These are phyloP conservation scores for Penicillium nucicola DNA, from an alignment of 495 filamentous ascomycete genomes.

Conservation along the genomic window DNA sequence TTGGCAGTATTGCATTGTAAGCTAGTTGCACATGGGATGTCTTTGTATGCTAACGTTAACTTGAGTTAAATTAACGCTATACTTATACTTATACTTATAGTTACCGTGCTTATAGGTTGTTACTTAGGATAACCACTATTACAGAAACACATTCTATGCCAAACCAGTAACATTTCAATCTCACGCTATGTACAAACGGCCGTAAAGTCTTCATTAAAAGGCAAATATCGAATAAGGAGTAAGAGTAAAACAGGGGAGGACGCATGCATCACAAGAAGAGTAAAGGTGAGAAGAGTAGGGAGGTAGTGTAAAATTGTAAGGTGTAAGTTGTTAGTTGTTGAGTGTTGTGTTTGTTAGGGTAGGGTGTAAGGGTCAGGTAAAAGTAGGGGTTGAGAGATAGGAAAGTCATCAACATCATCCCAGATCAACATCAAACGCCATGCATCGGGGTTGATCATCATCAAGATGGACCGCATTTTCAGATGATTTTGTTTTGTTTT, in stretches of 20 bases:
- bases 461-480: slow-evolving; percentile 2
- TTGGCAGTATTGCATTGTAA: too few species aligned
- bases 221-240: slow-evolving; percentile 7
- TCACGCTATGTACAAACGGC: slow-evolving; percentile 9
- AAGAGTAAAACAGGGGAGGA: neutral
- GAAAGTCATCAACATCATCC: slow-evolving; percentile 6
- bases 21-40: too few species aligned
- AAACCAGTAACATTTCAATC: slow-evolving; percentile 7
- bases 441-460: neutral
- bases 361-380: too few species aligned
- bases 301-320: too few species aligned
- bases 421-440: neutral
- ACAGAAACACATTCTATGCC: neutral
- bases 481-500: neutral
- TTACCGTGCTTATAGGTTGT: too few species aligned
- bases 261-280: slow-evolving; percentile 10
- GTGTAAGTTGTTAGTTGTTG: too few species aligned
- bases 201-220: slow-evolving; percentile 11
- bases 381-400: neutral
- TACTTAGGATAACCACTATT: too few species aligned
- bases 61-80: too few species aligned
- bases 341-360: too few species aligned
- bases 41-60: too few species aligned
- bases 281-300: neutral
- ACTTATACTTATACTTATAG: too few species aligned